These are phyloP conservation scores for Ceratobasidium sp. DNA, from an alignment of 1,284 basidiomycete genomes.

Conservation along the genomic window DNA sequence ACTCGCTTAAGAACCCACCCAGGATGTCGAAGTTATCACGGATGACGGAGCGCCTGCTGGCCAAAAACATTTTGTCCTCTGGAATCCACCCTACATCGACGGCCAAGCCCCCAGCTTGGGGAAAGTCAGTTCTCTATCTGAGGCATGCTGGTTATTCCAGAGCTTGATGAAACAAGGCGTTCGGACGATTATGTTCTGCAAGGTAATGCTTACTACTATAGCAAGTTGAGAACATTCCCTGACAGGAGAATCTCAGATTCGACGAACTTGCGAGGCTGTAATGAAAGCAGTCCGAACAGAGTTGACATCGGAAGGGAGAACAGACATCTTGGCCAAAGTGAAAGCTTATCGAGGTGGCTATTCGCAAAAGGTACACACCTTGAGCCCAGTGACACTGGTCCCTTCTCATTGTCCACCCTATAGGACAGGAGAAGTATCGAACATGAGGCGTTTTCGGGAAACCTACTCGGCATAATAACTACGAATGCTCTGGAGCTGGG, in stretches of 20 bases:
- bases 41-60: slow-evolving; percentile 89
- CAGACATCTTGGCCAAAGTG: slow-evolving; percentile 80
- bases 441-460: slow-evolving; percentile 85
- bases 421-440: slow-evolving; percentile 88
- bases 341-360: slow-evolving; percentile 89
- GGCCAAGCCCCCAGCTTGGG: slow-evolving; percentile 67
- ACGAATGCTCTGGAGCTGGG: slow-evolving; percentile 93
- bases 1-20: background rate
- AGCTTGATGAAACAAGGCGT: slow-evolving; percentile 85
- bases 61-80: slow-evolving; percentile 79
- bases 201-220: slow-evolving; percentile 60
- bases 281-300: slow-evolving; percentile 83
- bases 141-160: slow-evolving; percentile 80
- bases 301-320: slow-evolving; percentile 77
- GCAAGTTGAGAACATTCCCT: background rate
- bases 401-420: background rate
- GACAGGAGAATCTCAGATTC: slow-evolving; percentile 61
- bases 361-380: slow-evolving; percentile 60
- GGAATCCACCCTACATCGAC: slow-evolving; percentile 79
- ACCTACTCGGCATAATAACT: slow-evolving; percentile 86
- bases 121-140: slow-evolving; percentile 69
- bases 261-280: slow-evolving; percentile 84
- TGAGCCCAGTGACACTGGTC: background rate
- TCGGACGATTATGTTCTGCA: slow-evolving; percentile 88
- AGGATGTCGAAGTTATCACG: slow-evolving; percentile 75